A percentile compares a stretch with the other conserved stretches of the same genome.
phyloP scores from a whole-genome alignment of 2,329 filamentous ascomycete genomes.

The Aspergillus oerlinghausenensis region DNA sequence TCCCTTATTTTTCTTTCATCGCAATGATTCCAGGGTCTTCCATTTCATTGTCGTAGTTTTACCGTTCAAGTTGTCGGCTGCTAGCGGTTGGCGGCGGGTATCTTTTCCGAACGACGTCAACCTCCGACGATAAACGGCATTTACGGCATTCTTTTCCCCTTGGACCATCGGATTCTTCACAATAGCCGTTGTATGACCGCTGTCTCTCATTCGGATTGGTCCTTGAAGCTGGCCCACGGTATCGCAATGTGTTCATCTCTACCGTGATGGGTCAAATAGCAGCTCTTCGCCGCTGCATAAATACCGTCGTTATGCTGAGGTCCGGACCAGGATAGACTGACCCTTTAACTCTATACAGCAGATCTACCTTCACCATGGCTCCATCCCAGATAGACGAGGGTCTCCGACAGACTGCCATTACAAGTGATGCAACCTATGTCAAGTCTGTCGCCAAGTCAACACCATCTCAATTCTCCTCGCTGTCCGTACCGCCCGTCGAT shows the following conservation, averaged over 20 bases:
- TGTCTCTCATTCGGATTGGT: neutral
- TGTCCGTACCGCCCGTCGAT: slow-evolving; percentile 16
- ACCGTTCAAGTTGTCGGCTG: neutral
- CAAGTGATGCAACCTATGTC: neutral
- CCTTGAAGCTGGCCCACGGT: neutral
- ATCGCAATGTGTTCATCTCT: neutral
- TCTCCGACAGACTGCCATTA: slow-evolving; percentile 2
- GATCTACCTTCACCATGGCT: neutral
- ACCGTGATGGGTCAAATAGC: neutral
- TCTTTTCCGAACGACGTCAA: neutral
- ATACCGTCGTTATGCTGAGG: neutral
- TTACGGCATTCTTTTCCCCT: neutral
- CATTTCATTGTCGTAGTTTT: neutral
- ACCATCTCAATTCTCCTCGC: slow-evolving; percentile 13
- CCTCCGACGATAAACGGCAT: neutral
- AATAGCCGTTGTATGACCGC: neutral
- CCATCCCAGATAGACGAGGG: neutral
- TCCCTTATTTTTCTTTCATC: neutral
- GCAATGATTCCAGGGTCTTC: neutral
- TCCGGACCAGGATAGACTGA: neutral
- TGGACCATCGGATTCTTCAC: neutral
- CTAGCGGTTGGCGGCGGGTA: neutral
- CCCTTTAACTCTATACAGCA: neutral
- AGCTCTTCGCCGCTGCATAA: neutral
- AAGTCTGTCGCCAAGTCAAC: neutral